Base-by-base conservation (phyloP, 805 yeast species). In the Metschnikowia noctiluminum region DNA sequence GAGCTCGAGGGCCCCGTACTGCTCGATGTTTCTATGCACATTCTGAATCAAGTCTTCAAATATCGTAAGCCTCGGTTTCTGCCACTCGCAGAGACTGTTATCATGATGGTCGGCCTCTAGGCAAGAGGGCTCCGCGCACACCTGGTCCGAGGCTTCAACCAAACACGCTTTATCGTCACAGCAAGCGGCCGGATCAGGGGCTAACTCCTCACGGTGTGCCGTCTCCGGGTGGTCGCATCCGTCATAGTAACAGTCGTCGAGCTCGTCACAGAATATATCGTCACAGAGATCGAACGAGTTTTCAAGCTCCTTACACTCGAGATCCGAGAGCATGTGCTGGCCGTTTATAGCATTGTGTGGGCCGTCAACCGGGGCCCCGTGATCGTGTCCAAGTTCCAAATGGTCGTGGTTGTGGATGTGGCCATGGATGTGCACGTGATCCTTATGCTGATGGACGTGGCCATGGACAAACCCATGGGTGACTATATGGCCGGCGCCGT, bases 371-470 rank as follows among this genome's bases (percentile, higher is more conserved):
- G 40, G 32, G 32, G 12, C 32, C 32, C 32, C 32, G 13, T 30
- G 32, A 3, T 10, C 12, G 13, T 30, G 32, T 9, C 32, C 13
- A 51, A 26, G 49, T 14, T 57, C 57, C 38, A 54, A 60, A 42
- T 70, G 73, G 45, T 69, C 74, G 46, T 71, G 76, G 52, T 71
- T 79, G 58, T 82, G 87, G 30, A 82, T 77, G 58, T 82, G 87
- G n/a, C 87, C 87, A 59, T 82, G 87, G 34, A 82, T 80, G 55
- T 81, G 82, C 7, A 85, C 80, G 58, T 81, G 77, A 57, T 79
- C 81, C 49, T 75, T 71, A 59, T 79, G 83, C 56, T 78, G 80
- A 63, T 82, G 87, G 16, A 82, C 80, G 56, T 82, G 87, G 3
- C 87, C 87, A 63, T 82, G 87, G 14, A 81, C 81, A n/a, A 78